Conservation (phyloP, 306 rosid species). For the Rubus idaeus region DNA sequence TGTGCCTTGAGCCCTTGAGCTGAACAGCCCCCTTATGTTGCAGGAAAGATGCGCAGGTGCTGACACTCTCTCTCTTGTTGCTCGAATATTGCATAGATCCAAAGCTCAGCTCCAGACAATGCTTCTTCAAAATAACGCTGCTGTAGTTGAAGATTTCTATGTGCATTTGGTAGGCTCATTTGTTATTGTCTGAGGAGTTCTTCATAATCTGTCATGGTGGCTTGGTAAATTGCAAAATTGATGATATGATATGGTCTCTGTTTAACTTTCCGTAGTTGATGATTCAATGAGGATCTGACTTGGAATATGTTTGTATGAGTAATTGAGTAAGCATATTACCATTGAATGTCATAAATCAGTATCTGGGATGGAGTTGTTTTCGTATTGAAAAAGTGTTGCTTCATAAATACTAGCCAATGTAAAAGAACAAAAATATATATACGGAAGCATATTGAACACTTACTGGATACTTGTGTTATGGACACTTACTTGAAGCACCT, state of each 20-base stretch:
- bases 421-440: neutral
- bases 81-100: constrained; percentile 78
- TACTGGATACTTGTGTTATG: neutral
- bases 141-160: constrained; percentile 88
- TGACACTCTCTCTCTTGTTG: constrained; percentile 76
- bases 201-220: constrained; percentile 18
- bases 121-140: constrained; percentile 81
- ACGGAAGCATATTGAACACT: neutral
- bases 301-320: neutral
- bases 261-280: neutral
- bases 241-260: constrained; percentile 17
- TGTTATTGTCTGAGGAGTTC: constrained; percentile 14
- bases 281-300: neutral
- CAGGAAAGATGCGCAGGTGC: constrained; percentile 98
- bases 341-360: neutral
- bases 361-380: neutral
- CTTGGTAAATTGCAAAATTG: constrained; percentile 2
- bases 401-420: neutral
- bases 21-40: constrained; percentile 32
- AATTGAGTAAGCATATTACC: neutral
- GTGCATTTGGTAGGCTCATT: constrained; percentile 69
- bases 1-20: constrained; percentile 28
- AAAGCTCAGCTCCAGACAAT: constrained; percentile 86
- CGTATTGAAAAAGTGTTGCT: neutral
- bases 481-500: neutral